Conservation (phyloP, 1,284 basidiomycete species). For the Puccinia horiana region DNA sequence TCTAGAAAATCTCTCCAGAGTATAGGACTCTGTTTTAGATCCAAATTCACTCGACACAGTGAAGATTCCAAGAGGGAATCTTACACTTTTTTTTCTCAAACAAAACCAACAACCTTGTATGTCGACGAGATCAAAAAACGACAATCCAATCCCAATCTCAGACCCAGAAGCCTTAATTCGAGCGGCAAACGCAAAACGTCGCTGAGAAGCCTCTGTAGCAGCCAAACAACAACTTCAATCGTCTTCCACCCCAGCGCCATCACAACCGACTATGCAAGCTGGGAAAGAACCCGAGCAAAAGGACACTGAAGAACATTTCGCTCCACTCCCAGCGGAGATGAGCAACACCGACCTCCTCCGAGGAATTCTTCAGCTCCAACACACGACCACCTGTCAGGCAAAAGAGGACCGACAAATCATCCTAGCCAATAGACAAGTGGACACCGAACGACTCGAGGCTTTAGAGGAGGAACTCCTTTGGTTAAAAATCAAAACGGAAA, state of each 20-base stretch:
- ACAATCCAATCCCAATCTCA: not conserved
- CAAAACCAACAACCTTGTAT: not conserved
- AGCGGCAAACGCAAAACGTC: not conserved
- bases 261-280: not conserved
- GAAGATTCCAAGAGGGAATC: too few species aligned
- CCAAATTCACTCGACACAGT: too few species aligned
- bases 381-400: not conserved
- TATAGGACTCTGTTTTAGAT: too few species aligned
- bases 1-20: too few species aligned
- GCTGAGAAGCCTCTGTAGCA: not conserved
- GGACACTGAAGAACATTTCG: not conserved
- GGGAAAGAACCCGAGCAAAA: not conserved
- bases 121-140: not conserved
- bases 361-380: not conserved
- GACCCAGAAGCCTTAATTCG: slow-evolving; percentile 5
- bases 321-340: too few species aligned
- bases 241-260: not conserved
- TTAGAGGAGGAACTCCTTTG: not conserved
- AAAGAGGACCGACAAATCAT: not conserved
- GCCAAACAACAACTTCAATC: too few species aligned
- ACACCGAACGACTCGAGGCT: not conserved
- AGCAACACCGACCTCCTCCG: not conserved
- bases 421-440: not conserved
- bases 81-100: slow-evolving; percentile 32
- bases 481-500: not conserved